Evolutionary conservation across 1,139 yeast species (phyloP), one percentile per base, ranked within the genome.

Genomic region (Kurtzmaniella natalensis): DNA sequence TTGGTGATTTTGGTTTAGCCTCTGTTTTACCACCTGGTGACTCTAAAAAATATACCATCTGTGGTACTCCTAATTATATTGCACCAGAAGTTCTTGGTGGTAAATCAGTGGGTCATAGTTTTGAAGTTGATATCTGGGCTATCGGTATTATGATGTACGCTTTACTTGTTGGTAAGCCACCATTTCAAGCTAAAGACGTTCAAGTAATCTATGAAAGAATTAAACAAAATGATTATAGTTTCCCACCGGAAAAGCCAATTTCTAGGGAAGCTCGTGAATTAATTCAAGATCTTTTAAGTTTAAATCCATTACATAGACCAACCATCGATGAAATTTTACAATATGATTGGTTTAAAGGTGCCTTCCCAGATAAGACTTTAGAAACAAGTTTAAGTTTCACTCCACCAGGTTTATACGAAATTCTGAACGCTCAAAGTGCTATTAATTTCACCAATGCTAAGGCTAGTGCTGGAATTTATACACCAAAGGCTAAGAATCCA

Each of bases 11-110:
- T 63, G 98, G 98, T 28, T 72, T 92, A 43, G 98, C 98, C 9
- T 88, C 96, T 2, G 82, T 86, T 11, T 70, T 89, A 44, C 84
- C 84, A 25, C 69, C 78, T 21, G 68, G 71, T 25, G 75, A 73
- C 40, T 85, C 86, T 35, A 77, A 94, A 47, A 87, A 89, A 52
- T 85, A 81, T 53, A 89, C 98, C 33, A 86, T 92, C 37, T 92
- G 98, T 60, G 98, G 98, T 37, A 92, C 98, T 11, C 98, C 98
- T 40, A 92, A 92, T 61, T 92, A 92, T 57, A 92, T 92, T 55
- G 96, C 97, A 0, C 98, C 98, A 7, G 98, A 92, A 61, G 95
- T 92, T 11, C 69, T 92, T 44, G 85, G 88, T 32, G 95, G 96
- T 18, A 86, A 87, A 51, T 76, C 72, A 36, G 78, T 82, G 20